Evolutionary conservation across 2,329 filamentous ascomycete genomes (phyloP).

Genomic region (Aspergillus terreus): DNA sequence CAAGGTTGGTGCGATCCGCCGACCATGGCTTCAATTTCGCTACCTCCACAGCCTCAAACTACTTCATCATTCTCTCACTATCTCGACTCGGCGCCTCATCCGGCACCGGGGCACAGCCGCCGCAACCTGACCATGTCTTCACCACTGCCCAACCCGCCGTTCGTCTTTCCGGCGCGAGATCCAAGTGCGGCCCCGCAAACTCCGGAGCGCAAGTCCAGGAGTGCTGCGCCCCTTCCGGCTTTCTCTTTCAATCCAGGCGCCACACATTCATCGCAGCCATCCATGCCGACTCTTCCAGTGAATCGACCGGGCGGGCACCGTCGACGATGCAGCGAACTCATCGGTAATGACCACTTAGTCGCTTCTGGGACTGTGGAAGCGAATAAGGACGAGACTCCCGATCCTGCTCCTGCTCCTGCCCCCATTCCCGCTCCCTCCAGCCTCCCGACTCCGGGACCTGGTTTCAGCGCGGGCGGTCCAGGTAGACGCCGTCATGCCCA

Average conservation of each 20-base stretch:
- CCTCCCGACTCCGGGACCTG: conserved; percentile 30
- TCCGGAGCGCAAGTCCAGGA: conserved; percentile 45
- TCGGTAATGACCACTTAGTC: conserved; percentile 59
- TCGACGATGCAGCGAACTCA: conserved; percentile 80
- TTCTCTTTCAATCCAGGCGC: conserved; percentile 38
- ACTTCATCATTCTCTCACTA: conserved; percentile 26
- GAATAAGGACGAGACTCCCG: conserved; percentile 18
- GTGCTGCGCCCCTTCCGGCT: conserved; percentile 30
- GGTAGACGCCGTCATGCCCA: conserved; percentile 70
- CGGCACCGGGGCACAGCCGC: conserved; percentile 19
- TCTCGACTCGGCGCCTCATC: conserved; percentile 19
- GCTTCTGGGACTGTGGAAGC: conserved; percentile 63
- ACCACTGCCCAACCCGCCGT: conserved; percentile 57
- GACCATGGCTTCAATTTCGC: conserved; percentile 36
- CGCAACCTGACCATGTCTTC: conserved; percentile 26
- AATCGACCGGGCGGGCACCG: conserved; percentile 59
- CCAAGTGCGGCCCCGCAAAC: conserved; percentile 27
- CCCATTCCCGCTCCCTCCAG: conserved; percentile 21
- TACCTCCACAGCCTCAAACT: conserved; percentile 28
- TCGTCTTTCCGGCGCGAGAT: conserved; percentile 57
- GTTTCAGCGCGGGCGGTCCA: conserved; percentile 44
- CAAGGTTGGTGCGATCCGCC: conserved; percentile 5
- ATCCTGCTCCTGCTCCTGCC: conserved; percentile 22
- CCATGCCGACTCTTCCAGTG: conserved; percentile 52
- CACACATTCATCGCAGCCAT: conserved; percentile 42